Percentiles rank a stretch among this genome's conserved stretches.
These are phyloP conservation scores for Begonia fuchsioides DNA, from an alignment of 306 rosid genomes.

Conservation along the genomic window DNA sequence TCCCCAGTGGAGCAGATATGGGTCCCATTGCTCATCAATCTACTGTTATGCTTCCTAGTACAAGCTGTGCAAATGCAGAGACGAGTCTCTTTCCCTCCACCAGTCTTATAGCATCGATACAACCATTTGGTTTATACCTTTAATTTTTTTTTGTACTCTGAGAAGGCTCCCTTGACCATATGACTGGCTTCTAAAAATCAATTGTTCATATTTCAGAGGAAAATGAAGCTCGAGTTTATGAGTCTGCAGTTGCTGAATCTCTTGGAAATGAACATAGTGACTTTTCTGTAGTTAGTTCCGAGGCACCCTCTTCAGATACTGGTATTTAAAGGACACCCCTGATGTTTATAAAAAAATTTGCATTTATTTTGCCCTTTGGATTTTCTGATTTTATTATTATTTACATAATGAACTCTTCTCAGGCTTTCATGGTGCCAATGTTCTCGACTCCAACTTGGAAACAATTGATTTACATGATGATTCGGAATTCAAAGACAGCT, in stretches of 20 bases:
- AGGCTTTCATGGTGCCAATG: slow-evolving; percentile 1
- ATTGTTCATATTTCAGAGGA: slow-evolving; percentile 14
- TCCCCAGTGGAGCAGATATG: slow-evolving; percentile 1
- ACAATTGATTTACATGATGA: slow-evolving; percentile 43
- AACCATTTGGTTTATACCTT: slow-evolving; percentile 39
- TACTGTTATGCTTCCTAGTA: slow-evolving; percentile 9
- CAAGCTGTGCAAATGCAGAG: slow-evolving; percentile 11
- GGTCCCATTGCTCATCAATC: slow-evolving; percentile 10
- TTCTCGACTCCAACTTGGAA: slow-evolving; percentile 26
- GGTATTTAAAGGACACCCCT: slow-evolving; percentile 7
- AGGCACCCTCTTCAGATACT: slow-evolving; percentile 9
- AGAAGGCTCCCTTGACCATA: not conserved
- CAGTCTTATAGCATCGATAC: slow-evolving; percentile 10
- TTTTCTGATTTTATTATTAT: not conserved
- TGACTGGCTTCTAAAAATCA: slow-evolving; percentile 3
- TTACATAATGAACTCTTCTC: not conserved
- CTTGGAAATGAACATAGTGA: slow-evolving; percentile 10
- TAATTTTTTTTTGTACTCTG: slow-evolving; percentile 5
- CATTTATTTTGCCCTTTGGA: not conserved
- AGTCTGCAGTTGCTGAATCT: slow-evolving; percentile 10
- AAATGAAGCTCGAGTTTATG: slow-evolving; percentile 13
- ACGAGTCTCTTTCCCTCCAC: slow-evolving; percentile 21
- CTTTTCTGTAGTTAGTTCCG: slow-evolving; percentile 13
- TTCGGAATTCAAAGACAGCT: slow-evolving; percentile 26
- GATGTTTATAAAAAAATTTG: not conserved